Evolutionary conservation across 495 filamentous ascomycete genomes (phyloP), one percentile per base, ranked within the genome.

Genomic region (Aspergillus avenaceus): DNA sequence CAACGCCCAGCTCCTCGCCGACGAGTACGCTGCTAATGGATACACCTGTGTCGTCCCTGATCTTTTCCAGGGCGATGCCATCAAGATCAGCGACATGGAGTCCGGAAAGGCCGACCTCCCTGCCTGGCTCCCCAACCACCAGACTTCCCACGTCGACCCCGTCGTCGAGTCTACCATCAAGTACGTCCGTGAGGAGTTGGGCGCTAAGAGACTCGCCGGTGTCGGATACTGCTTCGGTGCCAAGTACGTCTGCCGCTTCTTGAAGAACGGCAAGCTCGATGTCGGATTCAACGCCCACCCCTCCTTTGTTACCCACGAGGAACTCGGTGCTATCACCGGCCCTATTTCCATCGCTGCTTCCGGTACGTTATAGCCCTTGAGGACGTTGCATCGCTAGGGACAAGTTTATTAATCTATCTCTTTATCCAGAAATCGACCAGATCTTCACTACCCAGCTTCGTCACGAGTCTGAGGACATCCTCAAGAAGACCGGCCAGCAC

Each of bases 391-490:
- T 16, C 14, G 8, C 19, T 19, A 11, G 5, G 28, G 18, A 36
- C 21, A 26, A 6, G 13, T 4, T 3, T 7, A 32, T 47, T 58
- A 41, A 55, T 27, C 5, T 12, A 60, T 58, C 12, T 43, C 25
- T 47, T 21, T 2, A 62, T 52, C 22, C 74, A 78, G 88, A 91
- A 72, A 86, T 79, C 31, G 91, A 96, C 64, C 4, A 50, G 7
- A 90, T 91, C 69, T 95, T 95, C 79, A 80, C 90, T 1, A 68
- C 77, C 22, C 79, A 85, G 58, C 85, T 86, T 65, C 86, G 91
- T 36, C 76, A 79, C 54, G 75, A 81, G 59, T 80, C 79, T 13
- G 75, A 84, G 59, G 76, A 74, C 3, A 81, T 79, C 41, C 66
- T 88, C 45, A 73, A 77, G 56, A 78, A 87, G 65, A 75, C 72